Base-by-base conservation (phyloP, 2,329 filamentous ascomycete genomes). In the Allantophomopsis lycopodina region DNA sequence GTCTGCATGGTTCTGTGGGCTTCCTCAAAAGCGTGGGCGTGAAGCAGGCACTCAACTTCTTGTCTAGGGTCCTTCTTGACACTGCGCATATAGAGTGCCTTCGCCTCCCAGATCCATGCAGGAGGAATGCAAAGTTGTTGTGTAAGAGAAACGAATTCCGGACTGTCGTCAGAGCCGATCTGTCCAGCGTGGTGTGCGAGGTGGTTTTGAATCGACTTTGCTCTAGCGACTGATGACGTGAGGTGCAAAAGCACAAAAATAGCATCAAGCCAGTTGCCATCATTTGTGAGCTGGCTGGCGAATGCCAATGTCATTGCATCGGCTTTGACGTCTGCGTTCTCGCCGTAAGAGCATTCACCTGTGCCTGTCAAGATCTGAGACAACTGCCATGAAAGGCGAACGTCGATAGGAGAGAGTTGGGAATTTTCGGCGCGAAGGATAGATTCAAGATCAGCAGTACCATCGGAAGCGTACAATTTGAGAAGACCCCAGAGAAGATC, bases 401-500 rank as follows among this genome's bases (percentile, higher is more conserved):
- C 76, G 48, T 88, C 79, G 37, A 93, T 64, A 3, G 80, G 77
- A 28, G 83, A 80, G 11, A 84, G 69, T 43, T 83, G 82, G 1
- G 83, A 76, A 46, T 85, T 85, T 51, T 85, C 77, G 0, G 87
- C 83, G 12, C 79, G 72, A 23, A 95, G 63, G 13, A 87, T 69
- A 30, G 79, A 73, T 49, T 85, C 83, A 2, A 93, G 56, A 37
- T 71, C 65, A 34, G 61, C 66, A 11, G 62, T 54, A 8, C 62
- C 60, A n/a, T 74, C 65, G n/a, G 62, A 65, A 1, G 85, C 74
- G 51, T 87, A 93, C 4, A 94, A 66, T 55, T 84, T 85, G 37
- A 98, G 62, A 0, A 98, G 69, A 11, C 86, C 83, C 81, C 89
- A 94, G 1, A 96, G 66, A 7, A 93, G 68, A 54, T 94, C 87